These are phyloP conservation scores for Fraxinus angustifolia DNA, from an alignment of 305 asterid species.

Conservation along the genomic window DNA sequence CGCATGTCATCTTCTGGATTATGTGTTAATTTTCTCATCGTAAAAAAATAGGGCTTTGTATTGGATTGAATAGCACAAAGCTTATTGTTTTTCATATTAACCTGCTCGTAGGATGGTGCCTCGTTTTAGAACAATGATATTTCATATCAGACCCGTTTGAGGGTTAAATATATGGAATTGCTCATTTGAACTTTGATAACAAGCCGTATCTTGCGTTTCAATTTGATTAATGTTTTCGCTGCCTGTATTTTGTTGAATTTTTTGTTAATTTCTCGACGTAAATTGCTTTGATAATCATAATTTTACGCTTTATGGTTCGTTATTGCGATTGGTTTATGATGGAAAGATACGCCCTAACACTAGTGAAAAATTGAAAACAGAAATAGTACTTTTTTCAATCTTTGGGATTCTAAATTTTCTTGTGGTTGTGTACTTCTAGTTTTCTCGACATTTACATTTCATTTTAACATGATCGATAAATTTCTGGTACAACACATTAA, in stretches of 20 bases:
- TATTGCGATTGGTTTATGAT: background rate
- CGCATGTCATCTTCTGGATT: background rate
- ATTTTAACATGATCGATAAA: too few species aligned
- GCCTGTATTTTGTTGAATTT: background rate
- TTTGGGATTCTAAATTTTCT: background rate
- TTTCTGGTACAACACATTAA: background rate
- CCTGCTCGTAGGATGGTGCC: background rate
- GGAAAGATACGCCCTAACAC: background rate
- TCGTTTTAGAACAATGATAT: background rate
- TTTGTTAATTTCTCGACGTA: background rate
- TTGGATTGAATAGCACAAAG: background rate
- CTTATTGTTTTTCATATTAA: background rate
- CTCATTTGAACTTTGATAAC: background rate
- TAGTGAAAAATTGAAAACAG: background rate
- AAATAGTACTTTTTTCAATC: background rate
- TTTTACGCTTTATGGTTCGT: background rate
- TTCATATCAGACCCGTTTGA: background rate
- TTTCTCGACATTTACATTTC: background rate
- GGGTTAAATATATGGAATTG: background rate
- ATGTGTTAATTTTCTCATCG: background rate
- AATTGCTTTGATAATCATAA: background rate
- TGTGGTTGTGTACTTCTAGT: background rate
- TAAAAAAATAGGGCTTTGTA: background rate
- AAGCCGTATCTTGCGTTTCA: background rate
- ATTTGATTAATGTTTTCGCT: too few species aligned